A percentile compares a stretch with the other conserved stretches of the same genome.
These are phyloP conservation scores for Aschersonia sp. DNA, from an alignment of 2,329 filamentous ascomycete species.

Conservation along the genomic window DNA sequence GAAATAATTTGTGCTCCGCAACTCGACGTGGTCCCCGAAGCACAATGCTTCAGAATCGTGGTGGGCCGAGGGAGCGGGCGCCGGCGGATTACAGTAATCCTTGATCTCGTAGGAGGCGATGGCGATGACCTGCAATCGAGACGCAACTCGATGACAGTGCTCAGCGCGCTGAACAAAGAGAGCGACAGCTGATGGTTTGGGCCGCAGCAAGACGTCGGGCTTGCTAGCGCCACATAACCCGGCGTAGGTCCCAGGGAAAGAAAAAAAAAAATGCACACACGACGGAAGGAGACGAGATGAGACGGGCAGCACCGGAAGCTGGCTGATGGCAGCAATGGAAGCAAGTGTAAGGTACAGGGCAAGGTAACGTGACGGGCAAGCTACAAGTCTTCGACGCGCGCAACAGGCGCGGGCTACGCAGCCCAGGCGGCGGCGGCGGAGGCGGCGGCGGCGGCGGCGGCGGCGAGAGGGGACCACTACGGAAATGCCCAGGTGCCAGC, in stretches of 20 bases:
- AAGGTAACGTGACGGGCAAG: slow-evolving; percentile 2
- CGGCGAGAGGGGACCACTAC: neutral
- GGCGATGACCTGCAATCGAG: neutral
- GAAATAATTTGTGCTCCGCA: neutral
- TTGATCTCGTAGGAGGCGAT: too few relatives aligned
- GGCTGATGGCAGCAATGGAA: neutral
- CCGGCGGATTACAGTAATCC: neutral
- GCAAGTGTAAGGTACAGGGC: neutral
- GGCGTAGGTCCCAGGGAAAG: neutral
- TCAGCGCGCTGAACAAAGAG: neutral
- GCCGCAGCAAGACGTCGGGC: too few relatives aligned
- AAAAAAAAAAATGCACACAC: neutral
- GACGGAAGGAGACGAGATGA: neutral
- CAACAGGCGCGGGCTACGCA: too few relatives aligned
- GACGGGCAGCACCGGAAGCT: neutral
- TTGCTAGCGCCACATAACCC: too few relatives aligned
- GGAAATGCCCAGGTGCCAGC: neutral
- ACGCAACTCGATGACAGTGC: neutral
- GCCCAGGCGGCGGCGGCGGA: too few relatives aligned
- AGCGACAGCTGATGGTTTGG: neutral
- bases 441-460: too few relatives aligned
- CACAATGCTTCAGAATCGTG: neutral
- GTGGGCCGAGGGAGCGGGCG: neutral
- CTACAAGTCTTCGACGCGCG: neutral
- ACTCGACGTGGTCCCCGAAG: neutral